These are phyloP conservation scores for Mortierella sp. DNA, from an alignment of 371 early-diverging fungal genomes.

Conservation along the genomic window DNA sequence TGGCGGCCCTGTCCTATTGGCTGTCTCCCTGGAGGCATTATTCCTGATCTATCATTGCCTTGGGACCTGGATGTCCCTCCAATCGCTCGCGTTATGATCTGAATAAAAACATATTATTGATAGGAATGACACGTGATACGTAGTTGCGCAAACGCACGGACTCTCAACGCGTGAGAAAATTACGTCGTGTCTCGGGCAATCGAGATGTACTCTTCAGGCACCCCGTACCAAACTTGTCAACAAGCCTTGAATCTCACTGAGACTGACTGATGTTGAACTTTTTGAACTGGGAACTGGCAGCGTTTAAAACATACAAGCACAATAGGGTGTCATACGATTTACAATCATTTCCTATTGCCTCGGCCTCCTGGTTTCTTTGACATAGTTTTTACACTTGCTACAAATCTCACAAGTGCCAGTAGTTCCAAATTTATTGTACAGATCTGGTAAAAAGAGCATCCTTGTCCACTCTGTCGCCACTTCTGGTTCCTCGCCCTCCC, in stretches of 20 bases:
- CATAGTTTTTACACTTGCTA: not conserved
- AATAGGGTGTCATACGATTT: too few species aligned
- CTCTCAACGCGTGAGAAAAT: too few species aligned
- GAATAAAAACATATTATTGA: not conserved
- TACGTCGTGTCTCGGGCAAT: too few species aligned
- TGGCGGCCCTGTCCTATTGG: slow-evolving; percentile 55
- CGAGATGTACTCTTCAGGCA: too few species aligned
- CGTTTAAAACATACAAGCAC: too few species aligned
- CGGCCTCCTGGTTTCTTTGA: too few species aligned
- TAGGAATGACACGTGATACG: not conserved
- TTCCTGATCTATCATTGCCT: slow-evolving; percentile 43
- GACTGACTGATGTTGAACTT: too few species aligned
- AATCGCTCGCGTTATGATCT: slow-evolving; percentile 32
- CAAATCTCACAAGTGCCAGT: not conserved
- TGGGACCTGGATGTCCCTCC: slow-evolving; percentile 46
- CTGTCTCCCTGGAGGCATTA: slow-evolving; percentile 47
- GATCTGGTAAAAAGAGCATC: not conserved
- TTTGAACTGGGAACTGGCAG: too few species aligned
- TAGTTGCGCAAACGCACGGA: not conserved
- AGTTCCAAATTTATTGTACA: not conserved
- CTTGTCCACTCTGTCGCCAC: not conserved
- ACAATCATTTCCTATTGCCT: too few species aligned
- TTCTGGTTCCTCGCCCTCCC: not conserved
- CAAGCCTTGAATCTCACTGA: too few species aligned
- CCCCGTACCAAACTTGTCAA: too few species aligned